These are phyloP conservation scores for Limnanthes douglasii DNA, from an alignment of 345 rosid species.

Conservation along the genomic window DNA sequence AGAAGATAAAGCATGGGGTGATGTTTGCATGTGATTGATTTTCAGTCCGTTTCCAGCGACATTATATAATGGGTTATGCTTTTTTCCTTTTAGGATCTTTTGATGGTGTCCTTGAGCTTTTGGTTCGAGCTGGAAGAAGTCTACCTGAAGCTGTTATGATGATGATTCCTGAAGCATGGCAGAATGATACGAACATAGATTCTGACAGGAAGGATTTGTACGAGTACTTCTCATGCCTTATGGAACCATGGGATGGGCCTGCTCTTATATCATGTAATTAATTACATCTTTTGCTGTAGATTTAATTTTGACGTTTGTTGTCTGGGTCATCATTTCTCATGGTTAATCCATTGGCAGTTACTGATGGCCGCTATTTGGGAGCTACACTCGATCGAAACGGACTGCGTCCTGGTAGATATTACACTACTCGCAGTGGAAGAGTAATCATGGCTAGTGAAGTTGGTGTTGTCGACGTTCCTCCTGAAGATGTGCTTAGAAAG, in stretches of 20 bases:
- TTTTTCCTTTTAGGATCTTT: constrained; percentile 51
- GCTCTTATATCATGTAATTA: constrained; percentile 94
- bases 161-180: constrained; percentile 99
- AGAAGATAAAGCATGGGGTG: too few species aligned
- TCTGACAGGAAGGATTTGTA: constrained; percentile 67
- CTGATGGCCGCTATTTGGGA: constrained; percentile 97
- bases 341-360: constrained; percentile 41
- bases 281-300: neutral
- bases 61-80: too few species aligned
- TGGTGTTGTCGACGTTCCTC: constrained; percentile 89
- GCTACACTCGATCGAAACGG: constrained; percentile 99
- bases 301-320: neutral
- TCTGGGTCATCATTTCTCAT: constrained; percentile 3
- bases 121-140: constrained; percentile 96
- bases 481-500: constrained; percentile 88
- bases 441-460: constrained; percentile 99
- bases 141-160: constrained; percentile 99
- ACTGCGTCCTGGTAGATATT: constrained; percentile 95
- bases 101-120: constrained; percentile 99
- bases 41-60: too few species aligned
- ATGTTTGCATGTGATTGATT: too few species aligned
- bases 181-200: constrained; percentile 95
- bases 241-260: constrained; percentile 99
- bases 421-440: constrained; percentile 73
- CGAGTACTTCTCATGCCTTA: constrained; percentile 80